phyloP scores from a whole-genome alignment of 495 filamentous ascomycete genomes.

The Penicillium waksmanii region DNA sequence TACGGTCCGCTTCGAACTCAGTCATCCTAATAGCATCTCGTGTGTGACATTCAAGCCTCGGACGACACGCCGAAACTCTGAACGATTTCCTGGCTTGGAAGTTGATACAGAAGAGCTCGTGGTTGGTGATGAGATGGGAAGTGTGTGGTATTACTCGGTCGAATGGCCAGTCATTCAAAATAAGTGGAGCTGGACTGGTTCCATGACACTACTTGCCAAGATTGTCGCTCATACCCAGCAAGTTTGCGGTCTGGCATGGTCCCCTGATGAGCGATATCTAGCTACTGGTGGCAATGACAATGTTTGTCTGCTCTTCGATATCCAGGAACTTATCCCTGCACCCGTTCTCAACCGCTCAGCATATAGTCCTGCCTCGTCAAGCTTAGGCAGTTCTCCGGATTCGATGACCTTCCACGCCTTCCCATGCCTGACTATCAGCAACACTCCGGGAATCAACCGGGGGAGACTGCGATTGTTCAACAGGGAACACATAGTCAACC shows the following conservation, averaged over 20 bases:
- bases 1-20: conserved; percentile 71
- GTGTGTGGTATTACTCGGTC: conserved; percentile 84
- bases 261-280: conserved; percentile 72
- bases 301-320: conserved; percentile 78
- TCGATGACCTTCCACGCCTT: conserved; percentile 24
- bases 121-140: conserved; percentile 85
- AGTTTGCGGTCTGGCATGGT: conserved; percentile 92
- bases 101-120: conserved; percentile 73
- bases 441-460: conserved; percentile 15
- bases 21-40: conserved; percentile 70
- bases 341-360: conserved; percentile 16
- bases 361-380: conserved; percentile 2
- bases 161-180: conserved; percentile 71
- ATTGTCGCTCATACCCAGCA: conserved; percentile 85
- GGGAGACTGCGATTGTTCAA: conserved; percentile 24
- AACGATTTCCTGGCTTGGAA: conserved; percentile 35
- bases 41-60: conserved; percentile 72
- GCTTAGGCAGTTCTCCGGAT: conserved; percentile 11
- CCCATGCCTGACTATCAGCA: conserved; percentile 22
- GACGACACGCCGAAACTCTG: conserved; percentile 45
- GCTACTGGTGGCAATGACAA: conserved; percentile 95
- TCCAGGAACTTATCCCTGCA: conserved; percentile 57
- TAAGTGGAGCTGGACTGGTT: conserved; percentile 70
- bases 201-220: conserved; percentile 75
- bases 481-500: conserved; percentile 28